A percentile compares a stretch with the other conserved stretches of the same genome.
phyloP scores from a whole-genome alignment of 225 moss, liverwort and hornwort species.

The Thuidium tamariscinum region DNA sequence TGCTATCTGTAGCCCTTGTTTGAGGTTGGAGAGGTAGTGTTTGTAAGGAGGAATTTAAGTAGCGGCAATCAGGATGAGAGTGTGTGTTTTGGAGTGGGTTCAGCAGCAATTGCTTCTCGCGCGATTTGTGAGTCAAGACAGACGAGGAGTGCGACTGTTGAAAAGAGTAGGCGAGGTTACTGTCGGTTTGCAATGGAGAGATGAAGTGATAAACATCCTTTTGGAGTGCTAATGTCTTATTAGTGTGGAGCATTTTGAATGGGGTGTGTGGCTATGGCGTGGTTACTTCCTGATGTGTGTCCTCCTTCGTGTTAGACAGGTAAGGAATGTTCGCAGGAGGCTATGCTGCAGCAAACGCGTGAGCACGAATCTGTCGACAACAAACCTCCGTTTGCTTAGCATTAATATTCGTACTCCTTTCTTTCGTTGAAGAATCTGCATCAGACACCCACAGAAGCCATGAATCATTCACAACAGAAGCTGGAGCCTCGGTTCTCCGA shows the following conservation, averaged over 20 bases:
- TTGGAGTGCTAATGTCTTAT: background rate
- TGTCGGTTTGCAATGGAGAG: background rate
- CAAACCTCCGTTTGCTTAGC: background rate
- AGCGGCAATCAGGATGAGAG: background rate
- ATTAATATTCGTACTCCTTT: background rate
- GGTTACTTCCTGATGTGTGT: background rate
- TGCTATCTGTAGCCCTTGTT: background rate
- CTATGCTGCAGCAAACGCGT: background rate
- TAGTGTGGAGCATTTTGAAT: background rate
- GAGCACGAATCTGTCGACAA: background rate
- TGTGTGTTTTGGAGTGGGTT: background rate
- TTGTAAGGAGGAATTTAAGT: background rate
- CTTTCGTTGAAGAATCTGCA: conserved; percentile 21
- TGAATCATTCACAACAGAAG: conserved; percentile 2
- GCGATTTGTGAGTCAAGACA: background rate
- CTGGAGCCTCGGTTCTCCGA: conserved; percentile 6
- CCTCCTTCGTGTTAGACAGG: background rate
- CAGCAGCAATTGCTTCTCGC: background rate
- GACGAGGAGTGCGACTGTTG: background rate
- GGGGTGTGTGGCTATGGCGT: background rate
- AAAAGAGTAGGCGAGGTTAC: background rate
- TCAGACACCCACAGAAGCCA: background rate
- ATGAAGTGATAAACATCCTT: background rate
- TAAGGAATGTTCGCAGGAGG: background rate
- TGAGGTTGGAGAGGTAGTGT: background rate